Base-by-base conservation (phyloP, 2,329 filamentous ascomycete genomes). In the Mycosphaerella sp. region DNA sequence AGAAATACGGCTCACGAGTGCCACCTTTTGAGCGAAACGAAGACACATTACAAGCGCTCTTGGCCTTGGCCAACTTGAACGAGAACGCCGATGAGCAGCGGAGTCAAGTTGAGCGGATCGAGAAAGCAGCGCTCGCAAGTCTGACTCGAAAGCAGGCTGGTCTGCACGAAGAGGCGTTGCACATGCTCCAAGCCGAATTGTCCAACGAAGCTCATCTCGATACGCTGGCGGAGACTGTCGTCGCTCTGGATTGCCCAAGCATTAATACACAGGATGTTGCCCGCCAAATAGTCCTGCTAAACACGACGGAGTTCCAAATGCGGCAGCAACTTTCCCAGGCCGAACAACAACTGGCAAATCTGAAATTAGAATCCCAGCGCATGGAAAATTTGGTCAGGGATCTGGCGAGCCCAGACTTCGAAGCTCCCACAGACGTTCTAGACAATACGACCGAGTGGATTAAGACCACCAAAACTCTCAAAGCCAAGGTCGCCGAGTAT, bases 21-120 rank as follows among this genome's bases (percentile, higher is more conserved):
- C 89, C 89, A 0, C 66, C 76, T 0, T 95, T 95, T 68, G 91
- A 97, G 71, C 84, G 89, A 62, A 96, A 93, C 65, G 78, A 85
- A 27, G 86, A 91, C 41, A 96, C 90, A 0, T 75, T 95, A 44
- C 84, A 82, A 57, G 82, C 79, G 1, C 76, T 95, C 3, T 77
- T 94, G 7, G 79, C 84, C 21, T 76, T 95, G 6, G 86, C 86
- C 16, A 75, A 82, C 9, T 75, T 82, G 37, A 95, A 93, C 66
- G 89, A 95, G 64, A 72, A 79, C 10, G 86, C 86, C 5, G 86
- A 90, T 57, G 86, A 90, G 61, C 82, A 87, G 59, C 75, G 77
- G 13, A 72, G 73, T 2, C 68, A 84, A 1, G 62, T 87, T 8
- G 73, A 78, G 25, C 72, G 74, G 16, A 71, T 85, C 13, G 82